phyloP scores from a whole-genome alignment of 78 protist genomes.

The Pigoraptor vietnamica region DNA sequence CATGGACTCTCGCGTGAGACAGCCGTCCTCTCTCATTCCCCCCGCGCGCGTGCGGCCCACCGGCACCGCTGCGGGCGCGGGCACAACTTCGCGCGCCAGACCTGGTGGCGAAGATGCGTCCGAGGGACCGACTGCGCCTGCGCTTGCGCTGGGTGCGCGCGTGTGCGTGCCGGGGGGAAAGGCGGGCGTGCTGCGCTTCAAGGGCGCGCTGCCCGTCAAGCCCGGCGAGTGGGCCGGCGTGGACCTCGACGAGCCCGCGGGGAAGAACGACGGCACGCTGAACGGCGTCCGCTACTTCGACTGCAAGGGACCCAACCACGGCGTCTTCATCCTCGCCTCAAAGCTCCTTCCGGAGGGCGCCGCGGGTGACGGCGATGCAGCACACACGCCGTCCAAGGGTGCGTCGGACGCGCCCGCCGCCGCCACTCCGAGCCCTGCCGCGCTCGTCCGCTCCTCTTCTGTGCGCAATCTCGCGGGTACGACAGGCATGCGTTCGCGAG shows the following conservation, averaged over 20 bases:
- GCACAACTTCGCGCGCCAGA: too few relatives aligned
- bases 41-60: too few relatives aligned
- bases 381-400: too few relatives aligned
- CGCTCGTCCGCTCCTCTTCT: not conserved
- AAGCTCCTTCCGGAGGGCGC: not conserved
- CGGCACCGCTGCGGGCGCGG: too few relatives aligned
- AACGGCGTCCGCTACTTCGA: constrained; percentile 1
- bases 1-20: too few relatives aligned
- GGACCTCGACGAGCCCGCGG: not conserved
- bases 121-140: not conserved
- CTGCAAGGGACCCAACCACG: not conserved
- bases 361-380: too few relatives aligned
- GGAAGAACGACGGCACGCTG: constrained; percentile 9
- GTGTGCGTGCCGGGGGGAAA: not conserved
- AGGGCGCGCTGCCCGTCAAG: not conserved
- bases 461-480: not conserved
- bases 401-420: not conserved
- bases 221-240: constrained; percentile 9
- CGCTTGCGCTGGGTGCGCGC: not conserved
- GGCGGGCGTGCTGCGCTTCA: not conserved
- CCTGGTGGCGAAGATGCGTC: too few relatives aligned
- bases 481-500: too few relatives aligned
- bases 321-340: not conserved
- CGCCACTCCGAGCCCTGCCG: not conserved
- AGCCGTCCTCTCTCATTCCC: too few relatives aligned